A percentile compares a stretch with the other conserved stretches of the same genome.
phyloP scores from a whole-genome alignment of 495 filamentous ascomycete genomes.

The Talaromyces thailandensis region DNA sequence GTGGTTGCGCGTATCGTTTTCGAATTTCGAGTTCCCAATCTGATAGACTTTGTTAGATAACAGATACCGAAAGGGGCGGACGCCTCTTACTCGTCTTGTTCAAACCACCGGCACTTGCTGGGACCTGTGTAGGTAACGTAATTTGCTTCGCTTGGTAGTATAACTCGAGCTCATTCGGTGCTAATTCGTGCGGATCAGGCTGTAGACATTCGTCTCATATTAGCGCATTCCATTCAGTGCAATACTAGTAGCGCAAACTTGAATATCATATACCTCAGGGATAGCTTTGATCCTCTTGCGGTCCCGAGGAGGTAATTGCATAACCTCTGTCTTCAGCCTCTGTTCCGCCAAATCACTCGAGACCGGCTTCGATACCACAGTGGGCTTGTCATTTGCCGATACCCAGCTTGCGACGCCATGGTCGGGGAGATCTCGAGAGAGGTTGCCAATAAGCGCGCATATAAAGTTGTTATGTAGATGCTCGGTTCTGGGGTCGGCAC shows the following conservation, averaged over 20 bases:
- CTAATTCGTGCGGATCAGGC: slow-evolving; percentile 57
- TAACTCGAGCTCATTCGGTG: slow-evolving; percentile 57
- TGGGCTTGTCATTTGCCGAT: slow-evolving; percentile 91
- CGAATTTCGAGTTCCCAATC: slow-evolving; percentile 89
- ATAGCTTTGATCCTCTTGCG: slow-evolving; percentile 80
- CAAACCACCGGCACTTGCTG: slow-evolving; percentile 74
- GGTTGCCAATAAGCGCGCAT: slow-evolving; percentile 76
- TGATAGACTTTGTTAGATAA: slow-evolving; percentile 15
- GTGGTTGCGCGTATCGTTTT: slow-evolving; percentile 79
- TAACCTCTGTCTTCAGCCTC: slow-evolving; percentile 83
- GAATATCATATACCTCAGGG: slow-evolving; percentile 42
- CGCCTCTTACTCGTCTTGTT: slow-evolving; percentile 73
- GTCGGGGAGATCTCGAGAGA: slow-evolving; percentile 80
- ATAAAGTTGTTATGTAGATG: slow-evolving; percentile 90
- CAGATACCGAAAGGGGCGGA: background rate
- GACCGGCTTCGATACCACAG: slow-evolving; percentile 64
- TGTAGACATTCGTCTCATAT: slow-evolving; percentile 16
- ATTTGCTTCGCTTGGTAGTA: slow-evolving; percentile 60
- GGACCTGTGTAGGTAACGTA: slow-evolving; percentile 58
- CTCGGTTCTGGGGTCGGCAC: slow-evolving; percentile 57
- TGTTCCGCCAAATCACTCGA: slow-evolving; percentile 87
- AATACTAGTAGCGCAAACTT: slow-evolving; percentile 3
- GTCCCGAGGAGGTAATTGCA: slow-evolving; percentile 82
- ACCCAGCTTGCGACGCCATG: slow-evolving; percentile 93
- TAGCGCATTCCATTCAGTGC: slow-evolving; percentile 1